Base-by-base conservation (phyloP, 2,329 filamentous ascomycete species). In the Fusarium sp. region DNA sequence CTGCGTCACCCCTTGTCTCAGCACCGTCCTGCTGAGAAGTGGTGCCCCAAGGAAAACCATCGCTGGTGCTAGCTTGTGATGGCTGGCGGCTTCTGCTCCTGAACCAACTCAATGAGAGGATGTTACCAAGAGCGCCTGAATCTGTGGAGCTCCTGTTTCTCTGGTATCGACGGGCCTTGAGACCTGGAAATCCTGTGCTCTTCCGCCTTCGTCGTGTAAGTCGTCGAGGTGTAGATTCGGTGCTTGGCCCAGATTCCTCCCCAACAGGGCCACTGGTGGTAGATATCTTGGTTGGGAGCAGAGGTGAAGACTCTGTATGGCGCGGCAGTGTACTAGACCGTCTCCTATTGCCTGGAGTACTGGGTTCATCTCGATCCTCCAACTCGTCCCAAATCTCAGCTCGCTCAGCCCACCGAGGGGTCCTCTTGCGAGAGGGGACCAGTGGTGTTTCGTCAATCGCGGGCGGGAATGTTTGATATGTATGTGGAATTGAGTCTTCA, bases 371-470 rank as follows among this genome's bases (percentile, higher is more conserved):
- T 44, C 92, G 90, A 76, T 97, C 95, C 78, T 96, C 92, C 19
- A 97, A 86, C 80, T 97, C 94, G 63, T 91, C 93, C 95, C 94
- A 97, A 37, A 97, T 96, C 76, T 96, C 93, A 40, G 90, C 91
- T 2, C 90, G 89, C 79, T 96, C 93, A 64, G 89, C 85, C 86
- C 89, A 89, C 60, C 90, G 79, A 43, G 84, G 86, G 23, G 86
- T 87, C 73, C 85, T 86, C 77, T 85, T 86, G 64, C 84, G 85
- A 56, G 82, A 79, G 32, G 85, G 80, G 19, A 82, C 81, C 58
- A 85, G 75, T 9, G 82, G 81, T 8, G 78, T 81, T 60, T 86
- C 83, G 28, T 80, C 81, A 76, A 74, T 83, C 42, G 65, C 78
- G 54, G 79, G 81, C 3, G 80, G 80, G 71, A 89, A 89, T 1